A percentile compares a stretch with the other conserved stretches of the same genome.
These are phyloP conservation scores for Elaeagnus macrophylla DNA, from an alignment of 306 rosid genomes.

Conservation along the genomic window DNA sequence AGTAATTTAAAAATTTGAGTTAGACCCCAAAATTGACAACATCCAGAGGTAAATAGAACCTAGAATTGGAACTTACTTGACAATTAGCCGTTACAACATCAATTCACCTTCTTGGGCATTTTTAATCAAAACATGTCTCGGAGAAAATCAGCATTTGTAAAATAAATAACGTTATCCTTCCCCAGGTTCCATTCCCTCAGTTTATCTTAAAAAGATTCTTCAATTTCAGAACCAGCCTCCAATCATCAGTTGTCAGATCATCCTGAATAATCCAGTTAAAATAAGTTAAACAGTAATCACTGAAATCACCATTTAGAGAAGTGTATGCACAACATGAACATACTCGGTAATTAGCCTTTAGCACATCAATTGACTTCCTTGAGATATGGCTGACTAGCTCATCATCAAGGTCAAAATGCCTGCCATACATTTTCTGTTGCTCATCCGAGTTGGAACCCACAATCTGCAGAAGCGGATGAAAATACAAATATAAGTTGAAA, in stretches of 20 bases:
- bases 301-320: background rate
- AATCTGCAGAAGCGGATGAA: slow-evolving; percentile 42
- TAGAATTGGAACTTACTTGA: too few relatives aligned
- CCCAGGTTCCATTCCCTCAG: slow-evolving; percentile 19
- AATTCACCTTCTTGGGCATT: too few relatives aligned
- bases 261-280: slow-evolving; percentile 38
- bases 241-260: slow-evolving; percentile 59
- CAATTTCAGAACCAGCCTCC: slow-evolving; percentile 79
- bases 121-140: too few relatives aligned
- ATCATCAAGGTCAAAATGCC: slow-evolving; percentile 89
- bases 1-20: too few relatives aligned
- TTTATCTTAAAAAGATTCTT: slow-evolving; percentile 69
- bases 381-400: slow-evolving; percentile 91
- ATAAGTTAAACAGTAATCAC: background rate
- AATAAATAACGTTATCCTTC: too few relatives aligned
- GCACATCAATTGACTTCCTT: slow-evolving; percentile 77
- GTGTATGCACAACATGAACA: slow-evolving; percentile 16
- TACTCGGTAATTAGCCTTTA: slow-evolving; percentile 80
- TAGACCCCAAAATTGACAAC: too few relatives aligned
- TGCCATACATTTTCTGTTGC: slow-evolving; percentile 89
- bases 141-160: too few relatives aligned
- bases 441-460: slow-evolving; percentile 69
- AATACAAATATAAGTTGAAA: background rate
- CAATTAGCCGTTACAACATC: too few relatives aligned
- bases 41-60: too few relatives aligned